Evolutionary conservation across 352 stramenopile genomes (phyloP).

Genomic region (Globisporangium apiculatum): DNA sequence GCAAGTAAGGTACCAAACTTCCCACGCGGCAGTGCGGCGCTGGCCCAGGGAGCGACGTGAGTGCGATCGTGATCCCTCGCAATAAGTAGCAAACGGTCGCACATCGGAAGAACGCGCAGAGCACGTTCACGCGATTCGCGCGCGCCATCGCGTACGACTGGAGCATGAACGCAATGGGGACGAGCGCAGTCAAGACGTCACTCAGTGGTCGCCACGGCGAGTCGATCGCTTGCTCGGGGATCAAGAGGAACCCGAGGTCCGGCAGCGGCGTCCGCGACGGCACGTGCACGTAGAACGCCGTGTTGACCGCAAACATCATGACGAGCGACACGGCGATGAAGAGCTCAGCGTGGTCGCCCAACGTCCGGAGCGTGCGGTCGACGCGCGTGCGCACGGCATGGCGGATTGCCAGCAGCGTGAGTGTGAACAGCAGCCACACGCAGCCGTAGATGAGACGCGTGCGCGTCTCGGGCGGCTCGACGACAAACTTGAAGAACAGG

Average conservation of each 20-base stretch:
- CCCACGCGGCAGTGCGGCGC: constrained; percentile 54
- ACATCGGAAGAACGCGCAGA: constrained; percentile 60
- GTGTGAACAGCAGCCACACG: constrained; percentile 42
- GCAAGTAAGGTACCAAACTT: constrained; percentile 39
- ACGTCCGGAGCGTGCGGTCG: constrained; percentile 28
- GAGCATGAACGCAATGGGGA: constrained; percentile 56
- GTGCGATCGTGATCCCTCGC: constrained; percentile 50
- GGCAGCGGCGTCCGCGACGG: constrained; percentile 44
- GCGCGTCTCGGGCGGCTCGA: constrained; percentile 38
- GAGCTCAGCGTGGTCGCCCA: constrained; percentile 59
- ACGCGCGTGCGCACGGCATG: constrained; percentile 31
- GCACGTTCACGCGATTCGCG: constrained; percentile 36
- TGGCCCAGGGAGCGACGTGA: constrained; percentile 65
- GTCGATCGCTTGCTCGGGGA: constrained; percentile 52
- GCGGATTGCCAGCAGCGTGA: constrained; percentile 39
- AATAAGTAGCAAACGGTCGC: constrained; percentile 69
- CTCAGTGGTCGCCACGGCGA: constrained; percentile 55
- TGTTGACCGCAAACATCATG: constrained; percentile 67
- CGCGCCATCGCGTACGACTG: constrained; percentile 44
- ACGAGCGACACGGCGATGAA: constrained; percentile 56
- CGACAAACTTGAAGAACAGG: constrained; percentile 61
- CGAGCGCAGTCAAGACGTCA: constrained; percentile 51
- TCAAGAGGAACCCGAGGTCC: constrained; percentile 70
- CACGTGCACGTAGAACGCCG: constrained; percentile 67
- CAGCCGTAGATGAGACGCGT: constrained; percentile 39